Percentiles rank a stretch among this genome's conserved stretches.
These are phyloP conservation scores for Cyberlindnera nakhonratchasimensis DNA, from an alignment of 805 yeast genomes.

Conservation along the genomic window DNA sequence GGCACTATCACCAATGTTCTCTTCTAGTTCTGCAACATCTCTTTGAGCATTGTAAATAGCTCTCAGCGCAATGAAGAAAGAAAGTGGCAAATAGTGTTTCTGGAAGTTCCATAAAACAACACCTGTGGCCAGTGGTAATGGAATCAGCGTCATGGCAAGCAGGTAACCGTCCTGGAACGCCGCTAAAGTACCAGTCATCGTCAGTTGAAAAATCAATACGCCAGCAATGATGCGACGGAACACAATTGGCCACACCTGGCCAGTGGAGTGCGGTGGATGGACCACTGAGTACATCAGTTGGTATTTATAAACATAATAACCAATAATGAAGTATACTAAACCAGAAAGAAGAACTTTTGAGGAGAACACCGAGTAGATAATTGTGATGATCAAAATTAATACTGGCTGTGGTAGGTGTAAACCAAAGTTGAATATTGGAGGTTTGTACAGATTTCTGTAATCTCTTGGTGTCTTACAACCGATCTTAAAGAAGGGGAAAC, in stretches of 20 bases:
- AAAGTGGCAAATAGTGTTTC: slow-evolving; percentile 72
- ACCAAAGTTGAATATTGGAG: slow-evolving; percentile 92
- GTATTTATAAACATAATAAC: slow-evolving; percentile 87
- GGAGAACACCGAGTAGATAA: slow-evolving; percentile 85
- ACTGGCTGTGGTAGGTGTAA: slow-evolving; percentile 89
- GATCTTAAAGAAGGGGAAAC: slow-evolving; percentile 64
- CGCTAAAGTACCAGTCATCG: slow-evolving; percentile 89
- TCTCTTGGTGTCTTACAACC: slow-evolving; percentile 82
- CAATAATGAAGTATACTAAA: slow-evolving; percentile 74
- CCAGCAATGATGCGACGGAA: slow-evolving; percentile 82
- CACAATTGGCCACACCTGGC: slow-evolving; percentile 92
- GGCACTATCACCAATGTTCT: slow-evolving; percentile 23
- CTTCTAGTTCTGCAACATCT: slow-evolving; percentile 24
- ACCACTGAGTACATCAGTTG: slow-evolving; percentile 87
- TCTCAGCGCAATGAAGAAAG: slow-evolving; percentile 81
- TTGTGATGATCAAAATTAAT: slow-evolving; percentile 75
- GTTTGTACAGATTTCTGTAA: slow-evolving; percentile 67
- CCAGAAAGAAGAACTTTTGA: slow-evolving; percentile 86
- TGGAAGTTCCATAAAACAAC: slow-evolving; percentile 77
- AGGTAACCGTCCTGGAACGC: slow-evolving; percentile 73
- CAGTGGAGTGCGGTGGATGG: slow-evolving; percentile 96
- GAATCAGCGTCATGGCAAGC: slow-evolving; percentile 66
- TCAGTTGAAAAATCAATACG: slow-evolving; percentile 75
- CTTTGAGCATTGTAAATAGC: slow-evolving; percentile 56
- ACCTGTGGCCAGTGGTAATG: slow-evolving; percentile 69